Evolutionary conservation across 805 yeast species (phyloP).

Genomic region (Clavispora phyllophila): DNA sequence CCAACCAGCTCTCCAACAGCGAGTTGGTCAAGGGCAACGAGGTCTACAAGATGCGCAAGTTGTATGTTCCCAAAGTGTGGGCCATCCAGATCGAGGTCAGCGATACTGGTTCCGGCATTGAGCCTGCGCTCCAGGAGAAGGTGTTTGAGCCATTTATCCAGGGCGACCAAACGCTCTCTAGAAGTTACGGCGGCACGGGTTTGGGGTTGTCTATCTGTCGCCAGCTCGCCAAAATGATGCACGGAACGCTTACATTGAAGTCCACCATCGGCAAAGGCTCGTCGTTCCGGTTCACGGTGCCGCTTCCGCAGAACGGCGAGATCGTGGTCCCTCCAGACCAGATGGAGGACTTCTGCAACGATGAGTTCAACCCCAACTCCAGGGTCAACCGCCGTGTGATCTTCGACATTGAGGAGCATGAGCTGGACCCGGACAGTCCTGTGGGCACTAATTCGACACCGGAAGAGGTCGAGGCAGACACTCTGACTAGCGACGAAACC

Average conservation of each 20-base stretch:
- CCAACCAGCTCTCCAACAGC: slow-evolving; percentile 11
- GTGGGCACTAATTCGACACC: too few species aligned
- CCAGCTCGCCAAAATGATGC: slow-evolving; percentile 87
- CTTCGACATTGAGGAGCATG: slow-evolving; percentile 22
- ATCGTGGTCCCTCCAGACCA: slow-evolving; percentile 34
- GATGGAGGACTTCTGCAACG: slow-evolving; percentile 48
- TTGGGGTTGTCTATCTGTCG: slow-evolving; percentile 84
- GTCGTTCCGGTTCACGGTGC: slow-evolving; percentile 74
- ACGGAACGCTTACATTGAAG: slow-evolving; percentile 71
- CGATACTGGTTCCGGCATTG: slow-evolving; percentile 96
- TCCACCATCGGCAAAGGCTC: slow-evolving; percentile 81
- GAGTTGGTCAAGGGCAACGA: slow-evolving; percentile 35
- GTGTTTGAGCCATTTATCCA: slow-evolving; percentile 96
- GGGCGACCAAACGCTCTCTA: slow-evolving; percentile 89
- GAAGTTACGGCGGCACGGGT: slow-evolving; percentile 95
- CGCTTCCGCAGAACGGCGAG: slow-evolving; percentile 63
- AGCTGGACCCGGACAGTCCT: neutral
- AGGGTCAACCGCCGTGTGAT: slow-evolving; percentile 48
- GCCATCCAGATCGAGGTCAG: slow-evolving; percentile 66
- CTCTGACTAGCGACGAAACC: neutral
- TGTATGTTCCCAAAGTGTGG: slow-evolving; percentile 44
- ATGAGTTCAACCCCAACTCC: slow-evolving; percentile 58
- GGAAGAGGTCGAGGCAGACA: neutral
- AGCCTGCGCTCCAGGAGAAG: slow-evolving; percentile 68
- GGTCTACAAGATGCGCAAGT: slow-evolving; percentile 28